phyloP scores from a whole-genome alignment of 1,139 yeast genomes.

The Pichia cactophila region DNA sequence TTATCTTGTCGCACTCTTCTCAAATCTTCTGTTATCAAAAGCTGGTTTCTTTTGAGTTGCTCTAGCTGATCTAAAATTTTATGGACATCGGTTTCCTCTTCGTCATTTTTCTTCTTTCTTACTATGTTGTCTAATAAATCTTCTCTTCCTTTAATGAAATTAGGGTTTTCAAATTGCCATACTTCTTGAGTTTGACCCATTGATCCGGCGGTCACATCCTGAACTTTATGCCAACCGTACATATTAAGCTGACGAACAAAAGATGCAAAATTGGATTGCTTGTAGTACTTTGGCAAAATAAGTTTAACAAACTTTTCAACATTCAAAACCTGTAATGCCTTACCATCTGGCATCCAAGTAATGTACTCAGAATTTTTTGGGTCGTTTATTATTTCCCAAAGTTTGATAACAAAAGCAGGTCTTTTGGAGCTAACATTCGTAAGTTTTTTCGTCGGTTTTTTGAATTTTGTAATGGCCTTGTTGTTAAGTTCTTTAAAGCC shows the following conservation, averaged over 20 bases:
- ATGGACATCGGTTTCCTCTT: conserved; percentile 44
- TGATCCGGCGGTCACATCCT: conserved; percentile 64
- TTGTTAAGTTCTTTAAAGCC: not conserved
- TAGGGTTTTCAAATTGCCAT: conserved; percentile 84
- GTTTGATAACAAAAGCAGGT: conserved; percentile 86
- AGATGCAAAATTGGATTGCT: conserved; percentile 89
- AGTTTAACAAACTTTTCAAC: conserved; percentile 80
- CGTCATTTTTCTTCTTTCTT: conserved; percentile 35
- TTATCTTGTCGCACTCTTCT: conserved; percentile 79
- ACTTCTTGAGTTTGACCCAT: conserved; percentile 48
- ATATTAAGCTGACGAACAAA: conserved; percentile 93
- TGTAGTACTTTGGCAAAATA: conserved; percentile 83
- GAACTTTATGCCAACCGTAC: conserved; percentile 98
- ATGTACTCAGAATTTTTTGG: conserved; percentile 59
- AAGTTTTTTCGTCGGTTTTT: conserved; percentile 19
- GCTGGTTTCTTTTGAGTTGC: conserved; percentile 66
- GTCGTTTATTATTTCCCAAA: conserved; percentile 95
- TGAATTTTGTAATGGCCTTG: conserved; percentile 11
- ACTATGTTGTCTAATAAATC: conserved; percentile 66
- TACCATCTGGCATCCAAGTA: conserved; percentile 81
- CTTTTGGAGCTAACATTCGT: conserved; percentile 32
- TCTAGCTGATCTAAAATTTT: conserved; percentile 67
- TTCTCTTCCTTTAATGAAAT: conserved; percentile 44
- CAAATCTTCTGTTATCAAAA: conserved; percentile 75
- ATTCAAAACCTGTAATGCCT: conserved; percentile 74